Base-by-base conservation (phyloP, 2,329 filamentous ascomycete genomes). In the Diaporthe sp. region DNA sequence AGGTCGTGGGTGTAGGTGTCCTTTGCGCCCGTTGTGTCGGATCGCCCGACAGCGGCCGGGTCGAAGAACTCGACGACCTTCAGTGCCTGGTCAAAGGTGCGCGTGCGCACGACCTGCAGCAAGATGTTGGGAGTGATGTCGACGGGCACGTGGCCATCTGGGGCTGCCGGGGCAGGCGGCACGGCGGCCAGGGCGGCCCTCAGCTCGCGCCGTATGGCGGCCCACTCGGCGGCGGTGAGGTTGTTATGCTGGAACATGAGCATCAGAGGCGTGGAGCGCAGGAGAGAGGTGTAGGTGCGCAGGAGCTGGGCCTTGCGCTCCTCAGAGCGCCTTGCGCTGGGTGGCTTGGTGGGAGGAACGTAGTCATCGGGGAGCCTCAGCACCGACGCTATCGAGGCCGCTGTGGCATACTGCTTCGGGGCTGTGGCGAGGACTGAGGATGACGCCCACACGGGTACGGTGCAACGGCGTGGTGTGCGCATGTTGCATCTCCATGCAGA, bases 241-340 rank as follows among this genome's bases (percentile, higher is more conserved):
- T 93, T 92, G 86, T 91, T 91, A 86, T 93, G 87, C 81, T 93
- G 87, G 88, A 98, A 97, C 81, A 98, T 89, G 76, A 98, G 90
- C 79, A 98, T 93, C 77, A 98, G 85, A 55, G 96, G 95, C 15
- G 94, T 93, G 31, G 95, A 95, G 76, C 94, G 94, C 75, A 98
- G 91, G 77, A 98, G 88, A 63, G 96, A 97, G 71, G 96, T 95
- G 86, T 98, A 98, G 80, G 94, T 92, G 75, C 96, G 92, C 75
- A 92, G 89, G 76, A 98, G 89, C 85, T 99, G 97, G 22, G 95
- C 93, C 86, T 98, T 98, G 83, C 96, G 94, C 81, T 93, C 93
- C 82, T 98, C 94, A 63, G 96, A 91, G 28, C 93, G 94, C 82
- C 96, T 94, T 83, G 97, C 94, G 73, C 94, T 98, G 5, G 95